Conservation (phyloP, 2,329 filamentous ascomycete genomes). For the Colletotrichum gloeosporioides region DNA sequence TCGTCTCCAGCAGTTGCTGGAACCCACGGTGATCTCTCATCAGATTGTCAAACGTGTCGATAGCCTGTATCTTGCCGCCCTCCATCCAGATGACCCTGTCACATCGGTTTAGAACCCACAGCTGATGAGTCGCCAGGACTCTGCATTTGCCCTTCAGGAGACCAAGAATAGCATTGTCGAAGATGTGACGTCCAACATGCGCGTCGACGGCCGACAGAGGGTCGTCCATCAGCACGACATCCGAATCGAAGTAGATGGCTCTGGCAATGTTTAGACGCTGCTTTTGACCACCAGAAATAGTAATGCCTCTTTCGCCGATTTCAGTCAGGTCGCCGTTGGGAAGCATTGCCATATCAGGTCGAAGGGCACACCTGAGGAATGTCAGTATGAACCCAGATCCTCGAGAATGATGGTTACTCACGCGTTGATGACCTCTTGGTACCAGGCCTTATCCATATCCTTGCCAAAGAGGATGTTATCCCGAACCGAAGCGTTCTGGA, state of each 20-base stretch:
- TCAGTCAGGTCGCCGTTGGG: constrained; percentile 88
- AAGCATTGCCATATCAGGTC: constrained; percentile 90
- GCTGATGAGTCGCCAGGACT: constrained; percentile 91
- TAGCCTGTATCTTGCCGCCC: constrained; percentile 78
- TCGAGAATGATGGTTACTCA: constrained; percentile 39
- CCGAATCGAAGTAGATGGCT: constrained; percentile 73
- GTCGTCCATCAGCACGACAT: constrained; percentile 73
- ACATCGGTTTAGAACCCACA: constrained; percentile 89
- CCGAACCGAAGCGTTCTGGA: constrained; percentile 86
- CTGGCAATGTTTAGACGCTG: constrained; percentile 94
- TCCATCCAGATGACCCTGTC: constrained; percentile 96
- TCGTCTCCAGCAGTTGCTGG: constrained; percentile 83
- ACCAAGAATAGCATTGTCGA: constrained; percentile 92
- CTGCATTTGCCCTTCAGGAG: constrained; percentile 88
- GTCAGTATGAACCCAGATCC: neutral
- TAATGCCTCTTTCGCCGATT: constrained; percentile 95
- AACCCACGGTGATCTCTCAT: constrained; percentile 83
- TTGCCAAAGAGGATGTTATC: constrained; percentile 94
- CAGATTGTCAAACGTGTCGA: constrained; percentile 89
- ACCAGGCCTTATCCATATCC: constrained; percentile 77
- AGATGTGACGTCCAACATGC: constrained; percentile 77
- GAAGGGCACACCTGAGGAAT: constrained; percentile 72
- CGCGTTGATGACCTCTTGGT: constrained; percentile 81
- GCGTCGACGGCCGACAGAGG: constrained; percentile 73
- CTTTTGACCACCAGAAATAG: constrained; percentile 93